Conservation (phyloP, 2,329 filamentous ascomycete genomes). For the Laburnicola sp. region DNA sequence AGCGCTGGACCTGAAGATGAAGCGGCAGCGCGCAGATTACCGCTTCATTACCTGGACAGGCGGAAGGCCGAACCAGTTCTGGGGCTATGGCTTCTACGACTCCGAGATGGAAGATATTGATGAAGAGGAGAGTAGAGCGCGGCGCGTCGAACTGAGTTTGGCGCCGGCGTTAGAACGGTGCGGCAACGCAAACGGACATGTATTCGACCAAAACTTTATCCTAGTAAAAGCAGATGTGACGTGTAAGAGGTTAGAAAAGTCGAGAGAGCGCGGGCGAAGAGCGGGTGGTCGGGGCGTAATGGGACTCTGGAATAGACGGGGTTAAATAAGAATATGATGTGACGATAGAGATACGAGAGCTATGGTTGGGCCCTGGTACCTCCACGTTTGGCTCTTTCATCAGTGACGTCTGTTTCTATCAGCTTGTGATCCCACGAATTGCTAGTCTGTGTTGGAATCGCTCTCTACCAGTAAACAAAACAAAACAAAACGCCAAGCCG, state of each 20-base stretch:
- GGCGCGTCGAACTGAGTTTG: constrained; percentile 36
- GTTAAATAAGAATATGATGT: background rate
- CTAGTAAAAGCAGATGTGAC: constrained; percentile 45
- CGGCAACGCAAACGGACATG: constrained; percentile 44
- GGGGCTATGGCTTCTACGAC: constrained; percentile 42
- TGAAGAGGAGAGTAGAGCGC: constrained; percentile 20
- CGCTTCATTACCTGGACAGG: constrained; percentile 44
- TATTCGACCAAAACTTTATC: constrained; percentile 44
- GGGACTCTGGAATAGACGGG: constrained; percentile 20
- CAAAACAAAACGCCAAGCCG: background rate
- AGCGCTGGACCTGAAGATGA: constrained; percentile 44
- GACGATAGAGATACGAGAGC: background rate
- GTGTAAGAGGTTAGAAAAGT: constrained; percentile 38
- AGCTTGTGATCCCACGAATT: too few species aligned
- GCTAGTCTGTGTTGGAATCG: too few species aligned
- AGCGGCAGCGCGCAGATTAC: constrained; percentile 42
- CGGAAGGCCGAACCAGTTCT: constrained; percentile 36
- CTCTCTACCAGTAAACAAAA: too few species aligned
- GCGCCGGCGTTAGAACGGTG: constrained; percentile 45
- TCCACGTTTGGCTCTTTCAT: too few species aligned
- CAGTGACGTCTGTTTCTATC: too few species aligned
- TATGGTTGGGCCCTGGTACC: too few species aligned
- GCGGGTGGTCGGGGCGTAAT: constrained; percentile 14
- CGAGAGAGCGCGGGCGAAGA: constrained; percentile 21
- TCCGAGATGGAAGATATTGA: constrained; percentile 45